phyloP scores from a whole-genome alignment of 202 grass and related monocot genomes.

The Schoenoplectus triqueter region DNA sequence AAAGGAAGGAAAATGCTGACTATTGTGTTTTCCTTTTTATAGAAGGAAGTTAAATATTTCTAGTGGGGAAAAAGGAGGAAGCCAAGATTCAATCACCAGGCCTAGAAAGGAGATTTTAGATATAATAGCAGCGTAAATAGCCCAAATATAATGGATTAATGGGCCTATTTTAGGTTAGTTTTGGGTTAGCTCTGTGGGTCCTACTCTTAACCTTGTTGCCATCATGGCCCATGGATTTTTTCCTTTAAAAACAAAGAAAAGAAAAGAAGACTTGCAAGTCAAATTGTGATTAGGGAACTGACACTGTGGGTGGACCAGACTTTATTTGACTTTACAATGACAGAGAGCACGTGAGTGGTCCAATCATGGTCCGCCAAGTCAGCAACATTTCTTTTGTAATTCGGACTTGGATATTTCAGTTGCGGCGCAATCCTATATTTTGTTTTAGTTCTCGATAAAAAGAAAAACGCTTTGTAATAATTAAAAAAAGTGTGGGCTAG shows the following conservation, averaged over 20 bases:
- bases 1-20: not conserved
- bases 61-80: too few species aligned
- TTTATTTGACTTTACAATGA: not conserved
- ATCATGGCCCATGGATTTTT: not conserved
- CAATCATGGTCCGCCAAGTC: slow-evolving; percentile 16
- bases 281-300: too few species aligned
- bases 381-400: not conserved
- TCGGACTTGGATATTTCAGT: not conserved
- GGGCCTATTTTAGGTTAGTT: not conserved
- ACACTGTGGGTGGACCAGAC: not conserved
- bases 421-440: too few species aligned
- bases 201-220: too few species aligned
- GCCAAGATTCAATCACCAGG: not conserved
- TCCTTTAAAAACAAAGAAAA: too few species aligned
- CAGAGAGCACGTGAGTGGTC: not conserved
- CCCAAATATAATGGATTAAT: slow-evolving; percentile 3
- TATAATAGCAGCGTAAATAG: not conserved
- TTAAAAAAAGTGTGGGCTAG: too few species aligned
- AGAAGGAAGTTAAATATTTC: too few species aligned
- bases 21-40: not conserved
- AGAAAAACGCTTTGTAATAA: too few species aligned
- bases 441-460: too few species aligned
- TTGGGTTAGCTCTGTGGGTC: not conserved
- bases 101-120: not conserved
- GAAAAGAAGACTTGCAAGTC: too few species aligned